Evolutionary conservation across 345 rosid genomes (phyloP).

Genomic region (Lepidium africanum): DNA sequence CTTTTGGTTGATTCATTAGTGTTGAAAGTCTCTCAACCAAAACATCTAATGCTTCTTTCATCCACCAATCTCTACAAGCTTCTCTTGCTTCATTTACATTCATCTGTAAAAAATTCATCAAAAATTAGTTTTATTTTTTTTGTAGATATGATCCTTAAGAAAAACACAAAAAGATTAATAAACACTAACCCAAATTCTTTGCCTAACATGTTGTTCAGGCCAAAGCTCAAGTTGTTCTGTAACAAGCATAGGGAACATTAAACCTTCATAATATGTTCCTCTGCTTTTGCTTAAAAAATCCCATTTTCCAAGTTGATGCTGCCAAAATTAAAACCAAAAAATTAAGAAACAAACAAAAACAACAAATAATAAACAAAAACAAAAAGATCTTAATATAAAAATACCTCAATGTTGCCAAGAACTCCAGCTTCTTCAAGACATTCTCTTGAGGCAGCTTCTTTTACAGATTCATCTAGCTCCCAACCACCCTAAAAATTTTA

Average conservation of each 20-base stretch:
- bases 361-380: background rate
- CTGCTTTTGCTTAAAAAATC: slow-evolving; percentile 68
- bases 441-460: slow-evolving; percentile 81
- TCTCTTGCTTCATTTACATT: slow-evolving; percentile 60
- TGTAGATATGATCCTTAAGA: background rate
- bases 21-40: slow-evolving; percentile 42
- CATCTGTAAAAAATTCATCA: slow-evolving; percentile 34
- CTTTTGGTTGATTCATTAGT: slow-evolving; percentile 19
- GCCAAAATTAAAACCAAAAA: slow-evolving; percentile 8
- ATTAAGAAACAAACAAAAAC: background rate
- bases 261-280: slow-evolving; percentile 84
- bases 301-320: slow-evolving; percentile 80
- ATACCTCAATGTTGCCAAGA: slow-evolving; percentile 66
- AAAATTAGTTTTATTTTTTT: background rate
- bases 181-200: slow-evolving; percentile 58
- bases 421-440: slow-evolving; percentile 91
- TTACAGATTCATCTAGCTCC: slow-evolving; percentile 84
- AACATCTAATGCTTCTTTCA: slow-evolving; percentile 84
- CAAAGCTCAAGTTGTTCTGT: slow-evolving; percentile 77
- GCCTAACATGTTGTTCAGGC: slow-evolving; percentile 68
- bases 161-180: background rate
- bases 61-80: slow-evolving; percentile 88
- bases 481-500: slow-evolving; percentile 68
- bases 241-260: slow-evolving; percentile 87
- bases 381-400: background rate